phyloP scores from a whole-genome alignment of 116 monocot species.

The Zostera marina region DNA sequence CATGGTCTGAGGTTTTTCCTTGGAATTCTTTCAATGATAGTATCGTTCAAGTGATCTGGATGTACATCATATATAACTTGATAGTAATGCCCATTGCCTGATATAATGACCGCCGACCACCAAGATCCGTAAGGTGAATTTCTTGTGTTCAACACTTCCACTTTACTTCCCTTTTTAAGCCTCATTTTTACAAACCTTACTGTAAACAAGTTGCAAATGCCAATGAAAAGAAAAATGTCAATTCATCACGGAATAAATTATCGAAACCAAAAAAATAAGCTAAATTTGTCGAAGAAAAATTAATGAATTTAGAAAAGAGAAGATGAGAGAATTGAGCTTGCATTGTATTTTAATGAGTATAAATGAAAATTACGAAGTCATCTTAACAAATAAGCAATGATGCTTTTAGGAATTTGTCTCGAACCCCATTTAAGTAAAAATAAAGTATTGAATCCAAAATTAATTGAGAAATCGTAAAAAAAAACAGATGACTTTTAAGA shows the following conservation, averaged over 20 bases:
- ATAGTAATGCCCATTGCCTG: constrained; percentile 38
- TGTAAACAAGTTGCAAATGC: background rate
- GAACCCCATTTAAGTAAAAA: too few species aligned
- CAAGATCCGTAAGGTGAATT: constrained; percentile 24
- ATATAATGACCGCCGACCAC: constrained; percentile 29
- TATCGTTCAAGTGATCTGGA: background rate
- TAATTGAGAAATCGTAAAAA: too few species aligned
- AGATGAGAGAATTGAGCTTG: background rate
- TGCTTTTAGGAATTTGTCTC: too few species aligned
- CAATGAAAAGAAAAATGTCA: background rate
- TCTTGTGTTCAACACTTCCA: constrained; percentile 29
- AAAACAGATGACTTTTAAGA: too few species aligned
- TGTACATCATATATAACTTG: constrained; percentile 18
- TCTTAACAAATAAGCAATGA: background rate
- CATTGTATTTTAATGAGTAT: background rate
- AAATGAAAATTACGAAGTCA: background rate
- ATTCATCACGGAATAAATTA: background rate
- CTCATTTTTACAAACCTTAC: constrained; percentile 17
- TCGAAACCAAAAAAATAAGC: background rate
- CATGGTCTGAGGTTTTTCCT: constrained; percentile 36
- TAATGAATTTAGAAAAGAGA: background rate
- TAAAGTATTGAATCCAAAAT: too few species aligned
- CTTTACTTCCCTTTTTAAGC: constrained; percentile 42
- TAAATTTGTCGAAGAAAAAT: background rate
- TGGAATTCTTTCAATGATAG: constrained; percentile 24